phyloP scores from a whole-genome alignment of 805 yeast genomes.

The Zygoascus biomembranicola region DNA sequence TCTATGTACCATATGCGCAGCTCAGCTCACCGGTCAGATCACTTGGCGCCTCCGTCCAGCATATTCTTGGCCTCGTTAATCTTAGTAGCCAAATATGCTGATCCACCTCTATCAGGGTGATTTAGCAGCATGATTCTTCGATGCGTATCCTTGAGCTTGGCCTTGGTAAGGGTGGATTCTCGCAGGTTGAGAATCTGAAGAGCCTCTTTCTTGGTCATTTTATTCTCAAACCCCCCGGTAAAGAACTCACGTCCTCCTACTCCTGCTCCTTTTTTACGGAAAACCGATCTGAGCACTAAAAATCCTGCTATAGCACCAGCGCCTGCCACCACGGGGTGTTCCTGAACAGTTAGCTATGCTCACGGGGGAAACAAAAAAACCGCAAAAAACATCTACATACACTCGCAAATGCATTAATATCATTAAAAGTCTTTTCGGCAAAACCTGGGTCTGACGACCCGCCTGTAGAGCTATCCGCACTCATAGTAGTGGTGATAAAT shows the following conservation, averaged over 20 bases:
- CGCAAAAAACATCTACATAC: constrained; percentile 6
- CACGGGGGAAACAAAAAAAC: not conserved
- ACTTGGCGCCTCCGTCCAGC: constrained; percentile 48
- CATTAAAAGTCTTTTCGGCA: constrained; percentile 14
- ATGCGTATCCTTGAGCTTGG: constrained; percentile 57
- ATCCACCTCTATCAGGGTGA: constrained; percentile 89
- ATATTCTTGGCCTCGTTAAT: constrained; percentile 80
- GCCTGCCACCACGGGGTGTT: constrained; percentile 70
- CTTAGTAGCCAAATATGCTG: constrained; percentile 72
- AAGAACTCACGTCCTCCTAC: constrained; percentile 55
- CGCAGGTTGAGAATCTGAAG: constrained; percentile 66
- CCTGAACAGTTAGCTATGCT: constrained; percentile 16
- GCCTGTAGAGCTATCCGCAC: not conserved
- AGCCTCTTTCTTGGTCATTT: constrained; percentile 86
- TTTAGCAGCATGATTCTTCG: constrained; percentile 69
- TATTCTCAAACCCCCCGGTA: constrained; percentile 88
- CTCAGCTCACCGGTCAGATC: not conserved
- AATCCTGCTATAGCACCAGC: constrained; percentile 56
- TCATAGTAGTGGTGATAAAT: not conserved
- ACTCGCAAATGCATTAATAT: constrained; percentile 9
- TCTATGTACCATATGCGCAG: not conserved
- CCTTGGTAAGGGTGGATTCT: constrained; percentile 30
- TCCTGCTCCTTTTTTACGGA: constrained; percentile 47
- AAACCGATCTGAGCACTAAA: constrained; percentile 18
- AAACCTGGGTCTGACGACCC: not conserved